A percentile compares a stretch with the other conserved stretches of the same genome.
These are phyloP conservation scores for Colletotrichum liaoningense DNA, from an alignment of 2,329 filamentous ascomycete genomes.

Conservation along the genomic window DNA sequence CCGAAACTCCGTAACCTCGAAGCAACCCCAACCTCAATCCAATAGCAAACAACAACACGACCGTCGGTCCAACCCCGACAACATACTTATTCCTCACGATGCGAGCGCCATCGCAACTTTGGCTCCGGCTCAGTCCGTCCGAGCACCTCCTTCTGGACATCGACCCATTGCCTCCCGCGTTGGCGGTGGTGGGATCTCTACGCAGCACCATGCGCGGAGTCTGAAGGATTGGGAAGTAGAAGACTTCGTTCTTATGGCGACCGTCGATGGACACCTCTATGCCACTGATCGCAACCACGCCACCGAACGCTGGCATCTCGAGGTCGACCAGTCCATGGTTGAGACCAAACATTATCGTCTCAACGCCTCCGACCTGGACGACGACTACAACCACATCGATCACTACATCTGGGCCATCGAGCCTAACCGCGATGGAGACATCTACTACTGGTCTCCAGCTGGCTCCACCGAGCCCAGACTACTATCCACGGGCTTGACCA, in stretches of 20 bases:
- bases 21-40: conserved; percentile 46
- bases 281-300: conserved; percentile 91
- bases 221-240: conserved; percentile 99
- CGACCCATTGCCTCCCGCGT: conserved; percentile 64
- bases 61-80: conserved; percentile 39
- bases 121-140: conserved; percentile 95
- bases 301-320: conserved; percentile 84
- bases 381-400: conserved; percentile 75
- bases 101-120: conserved; percentile 97
- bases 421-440: conserved; percentile 84
- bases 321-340: conserved; percentile 87
- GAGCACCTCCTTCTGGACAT: conserved; percentile 86
- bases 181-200: conserved; percentile 73
- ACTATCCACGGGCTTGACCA: conserved; percentile 76
- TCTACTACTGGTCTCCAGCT: conserved; percentile 84
- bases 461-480: conserved; percentile 68
- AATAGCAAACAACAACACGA: conserved; percentile 44
- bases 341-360: conserved; percentile 85
- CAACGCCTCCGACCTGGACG: conserved; percentile 71
- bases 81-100: conserved; percentile 66
- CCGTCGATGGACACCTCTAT: conserved; percentile 97
- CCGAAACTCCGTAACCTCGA: conserved; percentile 34
- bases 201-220: conserved; percentile 94
- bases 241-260: conserved; percentile 99
- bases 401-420: conserved; percentile 97